Base-by-base conservation (phyloP, 2,329 filamentous ascomycete species). In the Beauveria sp. region DNA sequence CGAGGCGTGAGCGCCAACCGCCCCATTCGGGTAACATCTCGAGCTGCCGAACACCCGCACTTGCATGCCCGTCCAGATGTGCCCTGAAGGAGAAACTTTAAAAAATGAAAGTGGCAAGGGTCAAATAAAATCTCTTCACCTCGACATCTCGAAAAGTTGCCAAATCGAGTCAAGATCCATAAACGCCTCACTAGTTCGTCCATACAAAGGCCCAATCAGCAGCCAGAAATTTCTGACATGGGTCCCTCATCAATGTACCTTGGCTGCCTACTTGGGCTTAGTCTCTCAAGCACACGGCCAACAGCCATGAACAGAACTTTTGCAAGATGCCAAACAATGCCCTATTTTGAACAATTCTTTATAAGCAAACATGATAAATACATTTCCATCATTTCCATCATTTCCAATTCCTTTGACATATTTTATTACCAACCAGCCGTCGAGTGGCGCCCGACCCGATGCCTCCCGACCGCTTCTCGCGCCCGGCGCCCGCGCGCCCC, bases 261-360 rank as follows among this genome's bases (percentile, higher is more conserved):
- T 62, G 60, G 60, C 60, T 62, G 47, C 60, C 60, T 47, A 16
- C 5, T 62, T 58, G 12, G 55, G 60, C 28, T 46, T 58, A 58
- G 60, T 28, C 14, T n/a, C 4, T 28, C 20, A 10, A 30, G 43
- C 54, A 49, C 34, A 6, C 34, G 34, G 34, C 34, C n/a, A 30
- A 38, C 12, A 22, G 28, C 43, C 30, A 58, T 47, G 43, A 40
- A 43, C 26, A 9, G 6, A 22, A 24, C n/a, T 9, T 22, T 6
- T 9, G 54, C 9, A 49, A 16, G n/a, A 34, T 59, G 47, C 47
- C 14, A n/a, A 24, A 10, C 7, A 51, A 28, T 43, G 24, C 5
- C 57, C 46, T 52, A 20, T 40, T 52, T 52, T 1, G 47, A 45
- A 24, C 1, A 8, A 24, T 45, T 51, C 5, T 52, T 59, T 9